phyloP scores from a whole-genome alignment of 2,329 filamentous ascomycete genomes.

The Fusarium sp. region DNA sequence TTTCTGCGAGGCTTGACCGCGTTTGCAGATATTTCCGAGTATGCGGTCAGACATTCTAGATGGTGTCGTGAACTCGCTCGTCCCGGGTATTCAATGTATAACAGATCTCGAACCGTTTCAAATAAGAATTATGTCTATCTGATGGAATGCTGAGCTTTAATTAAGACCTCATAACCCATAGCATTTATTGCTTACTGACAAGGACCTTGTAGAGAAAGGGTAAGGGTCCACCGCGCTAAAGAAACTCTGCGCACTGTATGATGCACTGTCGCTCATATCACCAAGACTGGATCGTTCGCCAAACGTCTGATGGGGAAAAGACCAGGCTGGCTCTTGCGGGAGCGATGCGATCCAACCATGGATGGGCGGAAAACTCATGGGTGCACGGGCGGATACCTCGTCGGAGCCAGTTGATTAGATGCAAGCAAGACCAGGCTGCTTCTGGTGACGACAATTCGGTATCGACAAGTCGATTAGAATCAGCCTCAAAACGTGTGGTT shows the following conservation, averaged over 20 bases:
- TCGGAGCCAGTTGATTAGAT: conserved; percentile 6
- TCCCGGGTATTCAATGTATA: background rate
- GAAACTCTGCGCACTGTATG: background rate
- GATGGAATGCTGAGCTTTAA: conserved; percentile 3
- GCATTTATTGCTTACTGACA: conserved; percentile 11
- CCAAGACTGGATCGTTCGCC: conserved; percentile 15
- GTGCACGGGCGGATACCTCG: conserved; percentile 31
- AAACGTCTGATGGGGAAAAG: conserved; percentile 26
- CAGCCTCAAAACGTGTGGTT: conserved; percentile 22
- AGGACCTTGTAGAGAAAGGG: conserved; percentile 12
- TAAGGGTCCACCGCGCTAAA: conserved; percentile 15
- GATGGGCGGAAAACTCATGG: conserved; percentile 18
- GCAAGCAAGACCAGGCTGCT: background rate
- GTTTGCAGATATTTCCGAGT: background rate
- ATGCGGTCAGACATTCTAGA: background rate
- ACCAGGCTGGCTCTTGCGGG: conserved; percentile 30
- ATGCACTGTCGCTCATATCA: conserved; percentile 12
- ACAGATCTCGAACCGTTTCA: background rate
- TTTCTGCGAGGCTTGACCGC: background rate
- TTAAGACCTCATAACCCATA: background rate
- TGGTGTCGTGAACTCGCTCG: background rate
- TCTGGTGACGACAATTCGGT: background rate
- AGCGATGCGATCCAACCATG: conserved; percentile 24
- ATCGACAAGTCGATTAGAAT: conserved; percentile 6
- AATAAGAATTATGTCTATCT: background rate